phyloP scores from a whole-genome alignment of 768 basidiomycete genomes.

The Pleurotus tuber-regium region DNA sequence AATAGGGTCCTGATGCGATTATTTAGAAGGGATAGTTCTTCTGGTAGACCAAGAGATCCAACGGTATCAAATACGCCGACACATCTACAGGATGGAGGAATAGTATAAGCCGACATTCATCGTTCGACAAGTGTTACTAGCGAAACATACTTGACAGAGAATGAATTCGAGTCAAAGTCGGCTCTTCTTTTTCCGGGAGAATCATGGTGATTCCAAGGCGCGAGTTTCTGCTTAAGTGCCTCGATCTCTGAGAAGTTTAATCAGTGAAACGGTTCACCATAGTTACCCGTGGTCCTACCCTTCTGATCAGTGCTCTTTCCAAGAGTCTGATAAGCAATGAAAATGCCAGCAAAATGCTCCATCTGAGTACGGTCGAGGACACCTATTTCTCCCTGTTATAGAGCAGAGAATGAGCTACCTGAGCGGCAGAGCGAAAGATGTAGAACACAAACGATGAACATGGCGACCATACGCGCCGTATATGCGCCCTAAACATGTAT shows the following conservation, averaged over 20 bases:
- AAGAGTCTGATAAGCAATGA: slow-evolving; percentile 57
- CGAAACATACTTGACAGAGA: slow-evolving; percentile 57
- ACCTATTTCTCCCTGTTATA: slow-evolving; percentile 60
- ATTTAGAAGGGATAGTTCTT: slow-evolving; percentile 50
- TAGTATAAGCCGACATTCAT: not conserved
- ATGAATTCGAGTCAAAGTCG: slow-evolving; percentile 40
- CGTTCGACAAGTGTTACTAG: not conserved
- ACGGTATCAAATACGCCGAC: slow-evolving; percentile 79
- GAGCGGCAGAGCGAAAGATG: not conserved
- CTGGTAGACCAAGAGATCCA: slow-evolving; percentile 68
- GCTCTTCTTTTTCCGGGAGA: slow-evolving; percentile 56
- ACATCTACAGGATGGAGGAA: slow-evolving; percentile 37
- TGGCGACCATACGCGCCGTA: slow-evolving; percentile 71
- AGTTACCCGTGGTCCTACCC: too few relatives aligned
- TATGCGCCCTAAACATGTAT: slow-evolving; percentile 57
- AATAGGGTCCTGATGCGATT: slow-evolving; percentile 39
- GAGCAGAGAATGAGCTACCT: not conserved
- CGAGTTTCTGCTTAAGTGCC: slow-evolving; percentile 41
- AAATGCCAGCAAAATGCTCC: slow-evolving; percentile 69
- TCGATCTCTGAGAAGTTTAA: slow-evolving; percentile 35
- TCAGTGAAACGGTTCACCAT: too few relatives aligned
- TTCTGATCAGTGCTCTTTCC: slow-evolving; percentile 48
- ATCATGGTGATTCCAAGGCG: slow-evolving; percentile 49
- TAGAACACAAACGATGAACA: slow-evolving; percentile 51
- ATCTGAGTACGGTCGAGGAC: slow-evolving; percentile 69